Base-by-base conservation (phyloP, 2,329 filamentous ascomycete genomes). In the Apiospora saccharicola region DNA sequence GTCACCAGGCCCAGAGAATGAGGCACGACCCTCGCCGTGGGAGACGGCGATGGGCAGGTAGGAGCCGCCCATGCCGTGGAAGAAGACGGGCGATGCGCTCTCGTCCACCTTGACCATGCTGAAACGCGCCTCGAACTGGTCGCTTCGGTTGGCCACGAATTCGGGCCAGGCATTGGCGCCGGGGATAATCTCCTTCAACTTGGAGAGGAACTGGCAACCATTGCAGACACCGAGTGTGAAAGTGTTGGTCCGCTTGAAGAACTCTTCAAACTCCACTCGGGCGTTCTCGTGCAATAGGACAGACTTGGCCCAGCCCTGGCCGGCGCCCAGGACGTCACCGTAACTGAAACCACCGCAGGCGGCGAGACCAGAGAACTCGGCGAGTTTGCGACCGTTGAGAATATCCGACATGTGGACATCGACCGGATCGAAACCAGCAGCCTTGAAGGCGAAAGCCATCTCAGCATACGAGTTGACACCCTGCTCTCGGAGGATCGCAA, bases 371-470 rank as follows among this genome's bases (percentile, higher is more conserved):
- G 92, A 91, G 81, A 98, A 98, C 75, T 91, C 92, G 53, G 91
- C 88, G 12, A 99, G 90, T 0, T 94, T 95, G 74, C 94, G 91
- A 22, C 93, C 92, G 14, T 90, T 91, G 34, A 94, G 91, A 71
- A 98, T 91, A 78, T 98, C 96, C 4, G 93, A 96, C 96, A 99
- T 98, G 87, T 98, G 96, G 1, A 98, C 92, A 79, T 99, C 96
- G 67, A 98, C 90, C 19, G 95, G 91, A 69, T 95, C 92, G 85
- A 98, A 98, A 49, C 96, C 96, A 61, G 96, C 96, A 47, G 91
- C 91, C 75, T 93, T 91, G 88, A 98, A 98, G 68, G 95, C 95
- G 79, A 97, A 98, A 0, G 96, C 96, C 94, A 99, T 97, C 82
- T 99, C 96, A n/a, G 94, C 92, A 78, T 98, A 91, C 57, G 95